These are phyloP conservation scores for Helenozyma baotianmanensis DNA, from an alignment of 805 yeast genomes.

Conservation along the genomic window DNA sequence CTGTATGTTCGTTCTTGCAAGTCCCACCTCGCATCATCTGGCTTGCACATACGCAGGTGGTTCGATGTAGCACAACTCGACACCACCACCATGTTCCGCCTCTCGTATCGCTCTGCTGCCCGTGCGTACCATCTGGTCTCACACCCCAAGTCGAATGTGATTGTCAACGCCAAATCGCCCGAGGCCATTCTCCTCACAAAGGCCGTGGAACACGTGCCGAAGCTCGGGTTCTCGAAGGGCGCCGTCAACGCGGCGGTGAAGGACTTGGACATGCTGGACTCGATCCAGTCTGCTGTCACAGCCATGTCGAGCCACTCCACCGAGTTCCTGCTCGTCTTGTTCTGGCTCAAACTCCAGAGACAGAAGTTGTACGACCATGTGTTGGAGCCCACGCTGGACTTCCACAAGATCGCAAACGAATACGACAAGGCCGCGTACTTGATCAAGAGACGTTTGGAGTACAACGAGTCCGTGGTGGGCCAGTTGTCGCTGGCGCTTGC, in stretches of 20 bases:
- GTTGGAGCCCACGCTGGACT: constrained; percentile 16
- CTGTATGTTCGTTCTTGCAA: too few species aligned
- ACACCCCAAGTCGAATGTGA: constrained; percentile 32
- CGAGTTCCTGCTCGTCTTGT: constrained; percentile 53
- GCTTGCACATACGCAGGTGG: background rate
- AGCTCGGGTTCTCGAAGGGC: constrained; percentile 44
- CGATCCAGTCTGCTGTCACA: constrained; percentile 37
- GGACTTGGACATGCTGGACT: constrained; percentile 49
- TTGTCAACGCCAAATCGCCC: constrained; percentile 26
- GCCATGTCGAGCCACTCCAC: constrained; percentile 19
- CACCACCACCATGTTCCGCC: constrained; percentile 5
- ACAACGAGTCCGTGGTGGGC: constrained; percentile 45
- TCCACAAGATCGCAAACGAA: constrained; percentile 29
- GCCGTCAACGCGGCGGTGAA: constrained; percentile 50
- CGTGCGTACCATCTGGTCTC: constrained; percentile 31
- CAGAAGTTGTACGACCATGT: constrained; percentile 30
- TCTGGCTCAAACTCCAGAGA: constrained; percentile 43
- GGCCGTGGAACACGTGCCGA: constrained; percentile 43
- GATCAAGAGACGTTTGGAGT: constrained; percentile 46
- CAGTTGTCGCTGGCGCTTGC: constrained; percentile 51
- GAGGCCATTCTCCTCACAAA: constrained; percentile 39
- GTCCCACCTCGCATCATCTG: too few species aligned
- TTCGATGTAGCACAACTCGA: too few species aligned
- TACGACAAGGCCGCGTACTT: constrained; percentile 41
- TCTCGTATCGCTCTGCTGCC: constrained; percentile 1